Conservation (phyloP, 1,284 basidiomycete species). For the Cystobasidium slooffiae region DNA sequence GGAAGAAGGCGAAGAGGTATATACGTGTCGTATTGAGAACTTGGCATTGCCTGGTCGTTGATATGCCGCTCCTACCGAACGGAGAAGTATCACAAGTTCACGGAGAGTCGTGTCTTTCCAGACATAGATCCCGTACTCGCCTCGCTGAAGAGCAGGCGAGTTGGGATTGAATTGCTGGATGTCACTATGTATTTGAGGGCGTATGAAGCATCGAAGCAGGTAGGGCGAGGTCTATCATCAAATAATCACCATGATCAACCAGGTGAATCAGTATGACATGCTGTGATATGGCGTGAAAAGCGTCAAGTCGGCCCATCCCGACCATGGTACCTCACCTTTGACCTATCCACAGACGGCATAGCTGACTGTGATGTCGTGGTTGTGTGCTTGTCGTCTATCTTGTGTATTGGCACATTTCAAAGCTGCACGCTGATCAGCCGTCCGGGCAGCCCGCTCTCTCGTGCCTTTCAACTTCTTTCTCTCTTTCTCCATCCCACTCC, state of each 20-base stretch:
- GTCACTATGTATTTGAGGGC: constrained; percentile 37
- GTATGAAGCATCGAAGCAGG: constrained; percentile 49
- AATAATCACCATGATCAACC: neutral
- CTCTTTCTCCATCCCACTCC: no score
- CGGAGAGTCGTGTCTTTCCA: constrained; percentile 50
- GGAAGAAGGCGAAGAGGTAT: constrained; percentile 43
- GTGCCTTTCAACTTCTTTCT: no score
- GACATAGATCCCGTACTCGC: constrained; percentile 17
- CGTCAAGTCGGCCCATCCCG: neutral
- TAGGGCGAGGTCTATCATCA: constrained; percentile 47
- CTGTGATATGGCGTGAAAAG: neutral
- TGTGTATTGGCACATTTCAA: no score
- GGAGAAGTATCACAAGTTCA: constrained; percentile 48
- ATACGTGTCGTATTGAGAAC: constrained; percentile 50
- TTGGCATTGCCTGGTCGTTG: constrained; percentile 40
- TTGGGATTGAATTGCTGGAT: constrained; percentile 41
- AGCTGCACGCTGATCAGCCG: no score
- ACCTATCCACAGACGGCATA: constrained; percentile 13
- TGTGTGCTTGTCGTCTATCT: neutral
- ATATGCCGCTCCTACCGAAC: constrained; percentile 44
- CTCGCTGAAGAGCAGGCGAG: neutral
- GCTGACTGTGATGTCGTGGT: neutral
- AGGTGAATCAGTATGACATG: neutral
- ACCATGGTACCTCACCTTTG: neutral
- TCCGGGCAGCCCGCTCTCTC: no score